A percentile compares a stretch with the other conserved stretches of the same genome.
These are phyloP conservation scores for Phytophthora tubulina DNA, from an alignment of 352 stramenopile species.

Conservation along the genomic window DNA sequence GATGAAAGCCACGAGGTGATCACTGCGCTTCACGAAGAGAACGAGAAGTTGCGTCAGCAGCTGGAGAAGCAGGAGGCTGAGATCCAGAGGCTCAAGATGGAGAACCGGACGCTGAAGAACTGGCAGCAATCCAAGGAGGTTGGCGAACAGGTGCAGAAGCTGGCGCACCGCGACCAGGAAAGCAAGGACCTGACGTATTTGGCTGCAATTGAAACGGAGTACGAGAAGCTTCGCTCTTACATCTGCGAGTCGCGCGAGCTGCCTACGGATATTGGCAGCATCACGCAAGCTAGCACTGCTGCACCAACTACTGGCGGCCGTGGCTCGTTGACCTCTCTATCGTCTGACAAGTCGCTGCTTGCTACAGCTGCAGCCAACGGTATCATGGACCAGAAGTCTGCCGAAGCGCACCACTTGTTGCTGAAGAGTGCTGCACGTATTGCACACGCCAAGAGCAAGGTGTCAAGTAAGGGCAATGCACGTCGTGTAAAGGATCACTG, in stretches of 20 bases:
- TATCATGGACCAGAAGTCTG: conserved; percentile 62
- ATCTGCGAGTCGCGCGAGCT: conserved; percentile 83
- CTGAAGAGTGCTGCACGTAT: conserved; percentile 77
- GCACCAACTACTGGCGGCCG: conserved; percentile 17
- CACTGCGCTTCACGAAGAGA: conserved; percentile 84
- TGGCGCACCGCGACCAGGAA: conserved; percentile 86
- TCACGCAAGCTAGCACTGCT: conserved; percentile 36
- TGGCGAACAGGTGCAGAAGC: conserved; percentile 89
- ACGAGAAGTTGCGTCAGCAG: conserved; percentile 78
- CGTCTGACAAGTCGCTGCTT: conserved; percentile 53
- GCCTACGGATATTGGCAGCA: conserved; percentile 71
- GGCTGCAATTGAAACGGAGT: conserved; percentile 81
- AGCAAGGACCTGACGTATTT: conserved; percentile 88
- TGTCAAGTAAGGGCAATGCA: conserved; percentile 77
- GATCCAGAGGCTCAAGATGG: conserved; percentile 79
- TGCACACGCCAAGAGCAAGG: conserved; percentile 73
- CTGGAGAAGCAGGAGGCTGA: conserved; percentile 79
- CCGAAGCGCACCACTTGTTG: conserved; percentile 74
- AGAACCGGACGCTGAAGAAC: conserved; percentile 84
- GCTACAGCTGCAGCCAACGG: conserved; percentile 44
- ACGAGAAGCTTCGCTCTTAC: conserved; percentile 84
- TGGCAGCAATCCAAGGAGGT: conserved; percentile 91
- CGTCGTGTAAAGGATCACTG: conserved; percentile 89
- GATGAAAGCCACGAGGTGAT: conserved; percentile 91
- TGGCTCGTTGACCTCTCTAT: conserved; percentile 47